Base-by-base conservation (phyloP, 2,329 filamentous ascomycete species). In the Colletotrichum ledebouriae region DNA sequence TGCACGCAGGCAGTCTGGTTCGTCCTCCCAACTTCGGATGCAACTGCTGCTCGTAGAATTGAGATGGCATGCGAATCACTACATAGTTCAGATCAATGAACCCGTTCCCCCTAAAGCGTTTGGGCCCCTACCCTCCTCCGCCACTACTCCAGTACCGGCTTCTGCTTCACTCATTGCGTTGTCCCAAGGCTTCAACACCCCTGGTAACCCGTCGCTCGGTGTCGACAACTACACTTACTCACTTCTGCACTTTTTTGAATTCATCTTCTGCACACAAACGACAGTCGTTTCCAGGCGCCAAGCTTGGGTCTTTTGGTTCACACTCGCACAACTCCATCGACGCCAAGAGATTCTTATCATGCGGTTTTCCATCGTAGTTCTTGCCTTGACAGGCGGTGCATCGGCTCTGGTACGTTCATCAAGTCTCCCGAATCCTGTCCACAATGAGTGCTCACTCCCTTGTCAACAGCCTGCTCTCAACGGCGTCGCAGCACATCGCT, bases 1-100 rank as follows among this genome's bases (percentile, higher is more conserved):
- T 65, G 61, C 49, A 53, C 55, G 41, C 49, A 49, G 55, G 17
- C 25, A 44, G 22, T 56, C 17, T 68, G 65, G 61, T 59, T 65
- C 65, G 55, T 65, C 39, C 65, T 59, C 65, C 56, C 46, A 56
- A 59, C 61, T 59, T 65, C 49, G 65, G 65, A 68, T 50, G 65
- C 57, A 37, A 59, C n/a, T 55, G 60, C 29, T 34, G 41, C 53
- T 67, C 41, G 12, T 56, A 22, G 47, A 65, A 50, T 59, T 68
- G 29, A 50, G 65, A 65, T 68, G 65, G 61, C 65, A 68, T 68
- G 55, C 55, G 13, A 50, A 44, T 59, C 49, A 37, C 61, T 65
- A 68, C 65, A 65, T 65, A 68, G 65, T 65, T 68, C 61, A 56
- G 65, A 68, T 56, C 55, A 49, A 65, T 44, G 65, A 68, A 68